These are phyloP conservation scores for Lyophyllum atratum DNA, from an alignment of 768 basidiomycete species.

Conservation along the genomic window DNA sequence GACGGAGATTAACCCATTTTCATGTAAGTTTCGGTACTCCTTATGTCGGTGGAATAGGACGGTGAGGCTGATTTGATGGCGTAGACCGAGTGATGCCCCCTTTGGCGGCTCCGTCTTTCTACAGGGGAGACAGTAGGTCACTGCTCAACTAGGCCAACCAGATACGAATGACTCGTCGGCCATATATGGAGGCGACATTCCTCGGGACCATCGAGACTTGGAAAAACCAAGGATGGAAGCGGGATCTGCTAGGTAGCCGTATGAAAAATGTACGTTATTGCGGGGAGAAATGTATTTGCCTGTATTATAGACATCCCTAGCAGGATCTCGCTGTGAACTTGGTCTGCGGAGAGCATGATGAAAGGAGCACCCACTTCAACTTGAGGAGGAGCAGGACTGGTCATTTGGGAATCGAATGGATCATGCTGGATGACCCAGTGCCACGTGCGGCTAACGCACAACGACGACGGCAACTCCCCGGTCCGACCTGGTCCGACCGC, in stretches of 20 bases:
- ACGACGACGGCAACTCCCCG: too few species aligned
- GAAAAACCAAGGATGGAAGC: background rate
- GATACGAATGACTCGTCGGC: background rate
- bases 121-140: background rate
- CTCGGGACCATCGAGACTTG: background rate
- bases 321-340: too few species aligned
- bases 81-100: background rate
- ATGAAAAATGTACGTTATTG: background rate
- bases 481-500: too few species aligned
- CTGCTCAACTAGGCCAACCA: background rate
- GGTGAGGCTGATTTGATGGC: too few species aligned
- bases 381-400: too few species aligned
- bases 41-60: background rate
- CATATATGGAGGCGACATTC: background rate
- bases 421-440: too few species aligned
- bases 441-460: too few species aligned
- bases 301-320: background rate
- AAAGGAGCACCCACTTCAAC: too few species aligned
- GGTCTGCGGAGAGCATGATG: too few species aligned
- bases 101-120: background rate
- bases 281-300: background rate
- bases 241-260: background rate
- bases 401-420: too few species aligned
- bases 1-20: background rate
- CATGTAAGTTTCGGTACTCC: background rate